These are phyloP conservation scores for Fusarium gaditjirri DNA, from an alignment of 2,329 filamentous ascomycete genomes.

Conservation along the genomic window DNA sequence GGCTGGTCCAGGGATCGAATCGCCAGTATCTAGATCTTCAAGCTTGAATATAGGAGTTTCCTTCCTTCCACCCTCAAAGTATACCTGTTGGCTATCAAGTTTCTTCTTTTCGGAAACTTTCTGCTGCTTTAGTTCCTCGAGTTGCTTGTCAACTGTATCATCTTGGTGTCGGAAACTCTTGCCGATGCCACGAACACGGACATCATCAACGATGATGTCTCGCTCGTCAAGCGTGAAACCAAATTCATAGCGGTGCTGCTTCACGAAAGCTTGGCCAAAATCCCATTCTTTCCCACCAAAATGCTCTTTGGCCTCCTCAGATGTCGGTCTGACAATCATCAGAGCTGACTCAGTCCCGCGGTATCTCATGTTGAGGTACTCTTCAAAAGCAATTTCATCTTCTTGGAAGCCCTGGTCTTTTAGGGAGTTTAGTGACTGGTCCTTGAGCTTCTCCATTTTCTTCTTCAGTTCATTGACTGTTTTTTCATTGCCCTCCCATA, in stretches of 20 bases:
- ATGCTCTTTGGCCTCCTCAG: constrained; percentile 67
- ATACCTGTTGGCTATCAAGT: constrained; percentile 76
- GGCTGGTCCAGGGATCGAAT: constrained; percentile 80
- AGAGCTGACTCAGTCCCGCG: constrained; percentile 89
- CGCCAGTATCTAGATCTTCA: constrained; percentile 76
- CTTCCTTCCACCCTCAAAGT: constrained; percentile 82
- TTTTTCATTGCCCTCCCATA: constrained; percentile 69
- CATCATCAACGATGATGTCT: constrained; percentile 90
- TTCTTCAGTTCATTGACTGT: constrained; percentile 70
- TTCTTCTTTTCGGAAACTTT: constrained; percentile 67
- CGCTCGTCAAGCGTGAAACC: constrained; percentile 86
- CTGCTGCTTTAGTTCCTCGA: constrained; percentile 73
- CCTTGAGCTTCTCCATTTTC: constrained; percentile 83
- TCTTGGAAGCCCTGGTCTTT: constrained; percentile 82
- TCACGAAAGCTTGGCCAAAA: constrained; percentile 85
- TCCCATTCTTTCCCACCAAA: constrained; percentile 78
- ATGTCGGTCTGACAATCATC: constrained; percentile 82
- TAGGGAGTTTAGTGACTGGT: constrained; percentile 75
- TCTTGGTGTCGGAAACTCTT: constrained; percentile 85
- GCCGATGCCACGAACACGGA: constrained; percentile 87
- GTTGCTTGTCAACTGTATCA: constrained; percentile 85
- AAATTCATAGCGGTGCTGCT: constrained; percentile 91
- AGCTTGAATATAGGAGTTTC: constrained; percentile 88
- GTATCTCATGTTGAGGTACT: constrained; percentile 95
- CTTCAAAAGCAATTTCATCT: constrained; percentile 81